Conservation (phyloP, 495 filamentous ascomycete species). For the Xylaria longipes region DNA sequence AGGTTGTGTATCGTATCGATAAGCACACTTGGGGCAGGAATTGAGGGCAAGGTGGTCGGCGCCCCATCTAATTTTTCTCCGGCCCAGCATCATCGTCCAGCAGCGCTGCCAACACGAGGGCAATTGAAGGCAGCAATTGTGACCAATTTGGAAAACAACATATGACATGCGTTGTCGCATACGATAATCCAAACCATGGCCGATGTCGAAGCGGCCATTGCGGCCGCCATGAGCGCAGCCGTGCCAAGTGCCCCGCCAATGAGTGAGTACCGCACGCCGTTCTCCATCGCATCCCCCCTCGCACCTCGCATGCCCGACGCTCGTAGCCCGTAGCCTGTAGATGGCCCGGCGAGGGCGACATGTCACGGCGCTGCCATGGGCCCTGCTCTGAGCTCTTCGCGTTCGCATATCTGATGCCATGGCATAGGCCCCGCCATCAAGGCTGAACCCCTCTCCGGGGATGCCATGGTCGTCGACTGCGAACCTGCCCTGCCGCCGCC, state of each 20-base stretch:
- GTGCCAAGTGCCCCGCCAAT: slow-evolving; percentile 29
- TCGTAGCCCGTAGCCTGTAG: background rate
- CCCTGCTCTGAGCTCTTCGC: background rate
- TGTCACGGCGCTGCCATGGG: background rate
- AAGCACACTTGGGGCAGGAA: slow-evolving; percentile 48
- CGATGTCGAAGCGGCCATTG: slow-evolving; percentile 42
- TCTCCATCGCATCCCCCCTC: background rate
- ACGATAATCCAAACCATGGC: slow-evolving; percentile 35
- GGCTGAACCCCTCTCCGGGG: slow-evolving; percentile 28
- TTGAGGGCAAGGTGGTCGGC: slow-evolving; percentile 52
- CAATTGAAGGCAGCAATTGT: background rate
- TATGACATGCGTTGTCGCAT: slow-evolving; percentile 26
- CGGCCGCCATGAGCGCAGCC: slow-evolving; percentile 40
- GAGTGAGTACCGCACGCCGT: slow-evolving; percentile 32
- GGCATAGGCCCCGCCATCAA: slow-evolving; percentile 35
- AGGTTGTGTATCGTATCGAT: slow-evolving; percentile 50
- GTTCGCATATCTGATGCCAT: slow-evolving; percentile 23
- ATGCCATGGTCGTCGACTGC: slow-evolving; percentile 36
- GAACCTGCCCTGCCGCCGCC: slow-evolving; percentile 14
- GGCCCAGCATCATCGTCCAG: slow-evolving; percentile 34
- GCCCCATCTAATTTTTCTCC: slow-evolving; percentile 50
- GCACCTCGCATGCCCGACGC: background rate
- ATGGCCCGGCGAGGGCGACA: background rate
- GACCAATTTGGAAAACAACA: slow-evolving; percentile 24
- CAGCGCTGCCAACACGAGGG: slow-evolving; percentile 7